Evolutionary conservation across 2,329 filamentous ascomycete genomes (phyloP), one percentile per base, ranked within the genome.

Genomic region (Gnomoniopsis sp.): DNA sequence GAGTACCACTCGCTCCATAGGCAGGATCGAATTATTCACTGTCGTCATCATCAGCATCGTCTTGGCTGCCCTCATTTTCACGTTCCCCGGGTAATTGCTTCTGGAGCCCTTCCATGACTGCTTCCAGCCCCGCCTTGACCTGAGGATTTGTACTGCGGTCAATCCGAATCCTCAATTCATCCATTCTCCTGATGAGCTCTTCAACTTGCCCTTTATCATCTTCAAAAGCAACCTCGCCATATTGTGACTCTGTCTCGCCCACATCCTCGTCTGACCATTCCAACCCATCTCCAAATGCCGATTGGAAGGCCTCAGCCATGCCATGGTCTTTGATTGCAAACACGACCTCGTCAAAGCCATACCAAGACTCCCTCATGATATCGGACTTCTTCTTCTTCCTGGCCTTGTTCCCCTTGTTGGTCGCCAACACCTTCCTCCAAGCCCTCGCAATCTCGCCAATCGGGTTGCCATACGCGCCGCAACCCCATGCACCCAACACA

Each of bases 401-500:
- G 8, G 19, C 47, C 19, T 53, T 43, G 12, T 17, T 53, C 55
- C 57, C 65, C 44, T 58, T 61, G n/a, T 60, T 65, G 26, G 69
- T 70, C 12, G 72, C 66, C 41, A 79, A 67, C 17, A 75, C 74
- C 59, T 72, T 76, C 60, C 73, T 75, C 79, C 85, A 88, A 0
- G 80, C 76, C 19, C 73, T 70, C 15, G 85, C 84, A 33, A 88
- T 72, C 68, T 88, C 83, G 1, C 71, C 71, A 0, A 85, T 78
- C 0, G 85, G 86, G 62, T 88, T 88, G 0, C 83, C 84, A 58
- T 86, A 85, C 0, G 83, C 83, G 2, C 85, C 85, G 60, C 84
- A 87, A 0, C 86, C 86, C 84, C 85, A 88, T 0, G 85, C 84
- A 0, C 86, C 86, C 0, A 88, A 72, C 0, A 88, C 80, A 0